Percentiles rank a stretch among this genome's conserved stretches.
Conservation (phyloP, 2,329 filamentous ascomycete genomes). For the Clonostachys solani region DNA sequence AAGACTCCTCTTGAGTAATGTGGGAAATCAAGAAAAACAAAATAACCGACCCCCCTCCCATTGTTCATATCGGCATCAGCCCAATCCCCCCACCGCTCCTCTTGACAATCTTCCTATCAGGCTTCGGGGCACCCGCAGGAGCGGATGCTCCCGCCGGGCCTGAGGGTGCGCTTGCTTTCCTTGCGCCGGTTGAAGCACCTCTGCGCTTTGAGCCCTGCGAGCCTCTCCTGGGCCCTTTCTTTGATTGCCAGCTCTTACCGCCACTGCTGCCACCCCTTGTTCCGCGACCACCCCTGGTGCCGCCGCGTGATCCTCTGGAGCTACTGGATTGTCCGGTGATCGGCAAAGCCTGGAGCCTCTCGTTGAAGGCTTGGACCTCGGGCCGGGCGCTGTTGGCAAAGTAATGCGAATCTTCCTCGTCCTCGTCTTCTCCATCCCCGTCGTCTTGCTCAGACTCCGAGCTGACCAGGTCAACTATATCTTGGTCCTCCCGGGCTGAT, state of each 20-base stretch:
- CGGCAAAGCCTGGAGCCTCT: constrained; percentile 17
- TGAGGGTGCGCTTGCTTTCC: constrained; percentile 22
- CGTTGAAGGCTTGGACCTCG: constrained; percentile 27
- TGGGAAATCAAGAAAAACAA: no score
- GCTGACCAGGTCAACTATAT: constrained; percentile 53
- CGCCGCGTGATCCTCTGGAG: neutral
- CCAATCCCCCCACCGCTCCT: constrained; percentile 28
- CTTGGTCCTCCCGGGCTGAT: constrained; percentile 13
- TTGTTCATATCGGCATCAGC: constrained; percentile 28
- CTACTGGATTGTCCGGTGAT: neutral
- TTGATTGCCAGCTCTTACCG: constrained; percentile 19
- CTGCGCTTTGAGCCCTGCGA: constrained; percentile 17
- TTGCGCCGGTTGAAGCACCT: constrained; percentile 4
- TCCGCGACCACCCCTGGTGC: neutral
- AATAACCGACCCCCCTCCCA: neutral
- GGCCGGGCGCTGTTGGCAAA: constrained; percentile 23
- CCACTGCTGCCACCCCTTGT: constrained; percentile 14
- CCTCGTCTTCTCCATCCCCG: constrained; percentile 27
- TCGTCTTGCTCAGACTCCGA: constrained; percentile 33
- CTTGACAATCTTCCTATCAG: constrained; percentile 20
- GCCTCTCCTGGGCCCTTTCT: constrained; percentile 19
- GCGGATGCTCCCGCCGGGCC: constrained; percentile 9
- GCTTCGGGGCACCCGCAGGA: constrained; percentile 7
- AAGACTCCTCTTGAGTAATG: no score
- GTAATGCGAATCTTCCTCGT: constrained; percentile 41